phyloP scores from a whole-genome alignment of 2,329 filamentous ascomycete species.

The Coniochaeta sp. region DNA sequence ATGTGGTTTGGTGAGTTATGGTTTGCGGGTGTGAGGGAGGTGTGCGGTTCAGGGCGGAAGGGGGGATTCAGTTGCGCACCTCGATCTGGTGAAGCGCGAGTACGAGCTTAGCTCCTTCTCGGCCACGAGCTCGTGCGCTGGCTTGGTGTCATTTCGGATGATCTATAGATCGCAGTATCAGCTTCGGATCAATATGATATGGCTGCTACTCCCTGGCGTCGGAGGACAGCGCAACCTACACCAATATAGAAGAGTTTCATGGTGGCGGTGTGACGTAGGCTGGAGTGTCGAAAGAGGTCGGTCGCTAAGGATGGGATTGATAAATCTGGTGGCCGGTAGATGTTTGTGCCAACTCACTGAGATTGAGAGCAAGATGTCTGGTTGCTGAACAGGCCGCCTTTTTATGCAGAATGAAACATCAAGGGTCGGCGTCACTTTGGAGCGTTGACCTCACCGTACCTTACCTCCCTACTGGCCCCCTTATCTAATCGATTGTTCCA shows the following conservation, averaged over 20 bases:
- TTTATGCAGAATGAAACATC: not conserved
- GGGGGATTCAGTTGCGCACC: not conserved
- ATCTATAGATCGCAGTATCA: constrained; percentile 43
- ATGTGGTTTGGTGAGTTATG: constrained; percentile 13
- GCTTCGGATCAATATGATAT: not conserved
- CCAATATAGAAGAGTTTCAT: constrained; percentile 87
- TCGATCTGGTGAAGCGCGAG: constrained; percentile 33
- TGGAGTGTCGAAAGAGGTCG: constrained; percentile 15
- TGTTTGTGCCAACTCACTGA: not conserved
- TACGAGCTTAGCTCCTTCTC: constrained; percentile 71
- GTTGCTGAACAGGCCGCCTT: not conserved
- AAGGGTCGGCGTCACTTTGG: not conserved
- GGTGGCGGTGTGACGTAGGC: constrained; percentile 10
- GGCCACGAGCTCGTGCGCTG: constrained; percentile 66
- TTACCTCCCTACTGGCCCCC: not conserved
- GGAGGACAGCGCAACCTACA: constrained; percentile 42
- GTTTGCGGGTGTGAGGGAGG: not conserved
- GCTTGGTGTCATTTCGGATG: constrained; percentile 71
- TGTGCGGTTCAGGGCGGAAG: too few species aligned
- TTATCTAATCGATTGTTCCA: not conserved
- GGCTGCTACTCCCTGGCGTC: not conserved
- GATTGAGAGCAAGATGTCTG: not conserved
- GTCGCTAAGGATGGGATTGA: not conserved
- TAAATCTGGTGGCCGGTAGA: not conserved
- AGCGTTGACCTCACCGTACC: constrained; percentile 1